A percentile compares a stretch with the other conserved stretches of the same genome.
phyloP scores from a whole-genome alignment of 495 filamentous ascomycete genomes.

The Penicillium fimorum region DNA sequence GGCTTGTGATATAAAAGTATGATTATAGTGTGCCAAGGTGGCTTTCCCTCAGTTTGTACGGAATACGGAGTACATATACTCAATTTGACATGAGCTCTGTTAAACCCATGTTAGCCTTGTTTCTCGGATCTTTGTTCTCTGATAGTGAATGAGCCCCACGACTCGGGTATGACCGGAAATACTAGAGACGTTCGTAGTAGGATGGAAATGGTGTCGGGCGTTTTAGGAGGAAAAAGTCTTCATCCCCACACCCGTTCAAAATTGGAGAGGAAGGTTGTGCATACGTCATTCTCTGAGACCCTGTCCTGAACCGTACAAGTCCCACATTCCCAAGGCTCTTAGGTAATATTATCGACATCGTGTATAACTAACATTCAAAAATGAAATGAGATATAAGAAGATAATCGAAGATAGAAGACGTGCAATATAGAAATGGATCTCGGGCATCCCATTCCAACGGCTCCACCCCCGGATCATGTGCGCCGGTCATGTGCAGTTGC shows the following conservation, averaged over 20 bases:
- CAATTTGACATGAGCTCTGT: constrained; percentile 2
- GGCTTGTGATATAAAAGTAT: constrained; percentile 4
- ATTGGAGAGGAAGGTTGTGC: not conserved
- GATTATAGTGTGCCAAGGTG: not conserved
- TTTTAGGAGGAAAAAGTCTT: constrained; percentile 25
- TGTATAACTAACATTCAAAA: not conserved
- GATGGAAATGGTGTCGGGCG: constrained; percentile 22
- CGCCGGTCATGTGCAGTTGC: constrained; percentile 8
- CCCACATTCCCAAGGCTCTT: not conserved
- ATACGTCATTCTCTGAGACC: constrained; percentile 4
- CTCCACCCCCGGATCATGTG: constrained; percentile 17
- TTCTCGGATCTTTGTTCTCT: not conserved
- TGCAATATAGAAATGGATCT: not conserved
- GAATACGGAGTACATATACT: not conserved
- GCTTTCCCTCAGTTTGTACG: not conserved
- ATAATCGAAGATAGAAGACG: not conserved
- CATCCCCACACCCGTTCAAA: constrained; percentile 7
- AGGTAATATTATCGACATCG: not conserved
- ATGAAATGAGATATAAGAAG: not conserved
- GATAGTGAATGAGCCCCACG: constrained; percentile 16
- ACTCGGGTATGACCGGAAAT: constrained; percentile 17
- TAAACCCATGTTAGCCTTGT: not conserved
- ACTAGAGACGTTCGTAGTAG: not conserved
- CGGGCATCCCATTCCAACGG: not conserved
- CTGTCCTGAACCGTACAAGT: no score